Conservation (phyloP, 2,329 filamentous ascomycete genomes). For the Scedosporium apiospermum region DNA sequence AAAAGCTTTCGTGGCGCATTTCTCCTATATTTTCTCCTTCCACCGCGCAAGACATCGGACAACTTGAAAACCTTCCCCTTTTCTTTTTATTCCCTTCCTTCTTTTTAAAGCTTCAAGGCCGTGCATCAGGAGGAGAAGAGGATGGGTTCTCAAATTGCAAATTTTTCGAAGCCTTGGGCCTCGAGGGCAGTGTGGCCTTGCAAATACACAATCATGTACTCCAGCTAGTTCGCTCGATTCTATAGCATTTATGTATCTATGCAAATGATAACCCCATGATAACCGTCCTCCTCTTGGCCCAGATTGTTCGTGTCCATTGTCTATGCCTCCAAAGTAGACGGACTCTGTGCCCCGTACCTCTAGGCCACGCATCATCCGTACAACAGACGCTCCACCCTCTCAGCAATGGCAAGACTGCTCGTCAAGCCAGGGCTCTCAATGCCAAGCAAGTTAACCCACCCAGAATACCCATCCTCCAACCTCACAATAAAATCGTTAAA, state of each 20-base stretch:
- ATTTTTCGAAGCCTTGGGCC: too few species aligned
- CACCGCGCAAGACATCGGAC: too few species aligned
- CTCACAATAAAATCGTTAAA: constrained; percentile 81
- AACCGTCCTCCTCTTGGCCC: background rate
- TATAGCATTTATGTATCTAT: background rate
- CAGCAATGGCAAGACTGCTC: constrained; percentile 74
- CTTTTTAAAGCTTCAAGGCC: too few species aligned
- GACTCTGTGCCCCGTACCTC: background rate
- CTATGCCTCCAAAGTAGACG: too few species aligned
- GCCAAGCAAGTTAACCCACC: constrained; percentile 82
- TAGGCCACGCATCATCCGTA: constrained; percentile 24
- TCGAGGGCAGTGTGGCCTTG: too few species aligned
- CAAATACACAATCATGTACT: background rate
- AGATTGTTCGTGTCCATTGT: too few species aligned
- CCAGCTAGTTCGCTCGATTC: background rate
- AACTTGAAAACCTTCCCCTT: too few species aligned
- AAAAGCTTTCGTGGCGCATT: too few species aligned
- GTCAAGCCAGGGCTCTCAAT: constrained; percentile 93
- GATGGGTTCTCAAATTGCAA: too few species aligned
- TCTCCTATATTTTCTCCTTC: too few species aligned
- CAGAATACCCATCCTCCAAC: constrained; percentile 65
- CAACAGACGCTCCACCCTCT: constrained; percentile 53
- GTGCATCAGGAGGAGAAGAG: too few species aligned
- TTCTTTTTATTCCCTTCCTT: too few species aligned
- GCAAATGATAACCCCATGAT: background rate